Conservation (phyloP, 371 early-diverging fungal species). For the Mortierella sp. region DNA sequence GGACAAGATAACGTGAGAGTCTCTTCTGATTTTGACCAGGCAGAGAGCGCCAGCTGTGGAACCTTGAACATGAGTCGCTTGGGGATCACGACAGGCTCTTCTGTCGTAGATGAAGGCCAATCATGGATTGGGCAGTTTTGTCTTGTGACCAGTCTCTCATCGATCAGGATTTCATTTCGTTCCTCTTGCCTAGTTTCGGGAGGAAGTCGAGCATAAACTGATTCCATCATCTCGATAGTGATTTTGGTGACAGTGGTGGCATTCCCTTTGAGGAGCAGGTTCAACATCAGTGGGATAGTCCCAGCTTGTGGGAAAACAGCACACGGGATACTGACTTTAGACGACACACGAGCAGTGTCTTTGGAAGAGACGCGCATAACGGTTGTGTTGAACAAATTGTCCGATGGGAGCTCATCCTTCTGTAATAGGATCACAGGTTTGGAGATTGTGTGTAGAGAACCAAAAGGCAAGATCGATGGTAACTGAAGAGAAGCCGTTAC, state of each 20-base stretch:
- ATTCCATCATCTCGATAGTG: constrained; percentile 38
- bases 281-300: constrained; percentile 30
- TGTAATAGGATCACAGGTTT: constrained; percentile 40
- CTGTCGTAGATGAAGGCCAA: constrained; percentile 35
- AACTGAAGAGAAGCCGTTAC: constrained; percentile 34
- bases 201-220: constrained; percentile 2
- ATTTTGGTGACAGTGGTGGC: constrained; percentile 33
- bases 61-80: constrained; percentile 52
- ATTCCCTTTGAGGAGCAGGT: constrained; percentile 32
- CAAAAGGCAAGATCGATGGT: constrained; percentile 32
- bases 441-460: constrained; percentile 8
- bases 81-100: constrained; percentile 24
- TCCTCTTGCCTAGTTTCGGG: not conserved
- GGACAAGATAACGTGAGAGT: not conserved
- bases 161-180: constrained; percentile 8
- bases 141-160: constrained; percentile 37
- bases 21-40: constrained; percentile 22
- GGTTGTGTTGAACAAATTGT: constrained; percentile 29
- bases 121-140: constrained; percentile 42
- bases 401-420: constrained; percentile 31
- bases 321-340: constrained; percentile 37
- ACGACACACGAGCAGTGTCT: constrained; percentile 18
- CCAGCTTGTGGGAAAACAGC: constrained; percentile 38
- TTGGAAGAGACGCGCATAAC: constrained; percentile 15
- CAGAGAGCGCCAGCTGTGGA: constrained; percentile 23